These are phyloP conservation scores for Clonostachys byssicola DNA, from an alignment of 2,329 filamentous ascomycete genomes.

Conservation along the genomic window DNA sequence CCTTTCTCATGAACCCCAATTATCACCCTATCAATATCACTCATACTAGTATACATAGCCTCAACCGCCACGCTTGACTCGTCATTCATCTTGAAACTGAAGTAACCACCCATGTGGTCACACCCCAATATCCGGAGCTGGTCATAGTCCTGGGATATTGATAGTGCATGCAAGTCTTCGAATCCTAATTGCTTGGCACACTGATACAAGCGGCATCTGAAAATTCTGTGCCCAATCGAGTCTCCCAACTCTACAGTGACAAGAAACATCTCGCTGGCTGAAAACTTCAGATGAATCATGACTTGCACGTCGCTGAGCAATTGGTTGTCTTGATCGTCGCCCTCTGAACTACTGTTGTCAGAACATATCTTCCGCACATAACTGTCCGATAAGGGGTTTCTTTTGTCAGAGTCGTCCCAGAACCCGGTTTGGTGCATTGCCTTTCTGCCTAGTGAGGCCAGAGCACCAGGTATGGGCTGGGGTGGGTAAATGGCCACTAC, in stretches of 20 bases:
- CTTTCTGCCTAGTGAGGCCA: background rate
- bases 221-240: background rate
- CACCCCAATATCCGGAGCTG: background rate
- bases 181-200: conserved; percentile 1
- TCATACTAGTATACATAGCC: conserved; percentile 2
- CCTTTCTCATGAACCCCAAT: conserved; percentile 6
- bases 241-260: background rate
- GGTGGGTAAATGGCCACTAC: conserved; percentile 1
- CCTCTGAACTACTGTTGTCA: too few species aligned
- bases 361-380: too few species aligned
- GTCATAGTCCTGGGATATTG: conserved; percentile 1
- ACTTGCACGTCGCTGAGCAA: background rate
- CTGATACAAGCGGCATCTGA: background rate
- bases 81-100: conserved; percentile 1
- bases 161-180: conserved; percentile 1
- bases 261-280: conserved; percentile 1
- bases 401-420: background rate
- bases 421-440: background rate
- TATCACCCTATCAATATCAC: conserved; percentile 1
- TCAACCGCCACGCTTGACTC: background rate
- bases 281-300: conserved; percentile 1
- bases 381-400: background rate
- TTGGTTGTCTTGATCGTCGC: too few species aligned
- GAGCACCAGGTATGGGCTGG: conserved; percentile 1
- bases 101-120: background rate